Evolutionary conservation across 139 green algal species (phyloP), one percentile per base, ranked within the genome.

Genomic region (Chlamydomonas schloesseri): DNA sequence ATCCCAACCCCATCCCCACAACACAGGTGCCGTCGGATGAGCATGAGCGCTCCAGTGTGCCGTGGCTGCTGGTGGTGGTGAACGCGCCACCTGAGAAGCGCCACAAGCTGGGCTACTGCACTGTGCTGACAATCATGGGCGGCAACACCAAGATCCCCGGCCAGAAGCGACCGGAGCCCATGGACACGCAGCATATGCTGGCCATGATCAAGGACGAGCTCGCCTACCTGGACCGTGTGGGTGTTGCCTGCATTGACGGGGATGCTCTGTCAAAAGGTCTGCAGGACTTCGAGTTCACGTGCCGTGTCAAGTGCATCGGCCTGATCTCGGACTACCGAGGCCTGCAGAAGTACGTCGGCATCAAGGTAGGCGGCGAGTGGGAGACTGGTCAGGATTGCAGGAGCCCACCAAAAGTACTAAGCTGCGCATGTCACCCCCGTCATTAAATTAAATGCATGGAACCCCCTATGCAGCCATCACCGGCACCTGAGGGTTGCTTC

Each of bases 91-190:
- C 71, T 9, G 71, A 76, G 0, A 76, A 76, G 18, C 71, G 71
- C 18, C 71, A 76, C 28, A 42, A 60, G 42, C 71, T 76, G 8
- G 71, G 71, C 37, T 76, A 60, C 42, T 34, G 23, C 14, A 24
- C 37, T 1, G 42, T 76, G 37, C 71, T 76, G 37, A 33, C 37
- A 2, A 21, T 76, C 18, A 47, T 76, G 1, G 71, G 71, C 23
- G 71, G 71, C 23, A 76, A 76, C 71, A 42, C 60, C 37, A 76
- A 76, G 71, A 23, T 42, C 6, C 71, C 71, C 2, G 71, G 71
- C 3, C 4, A 4, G 4, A 23, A 71, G 29, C 6, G 5, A 8
- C n/a, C 65, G 18, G 13, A 21, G 9, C 65, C n/a, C n/a, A n/a
- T 28, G n/a, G 23, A 71, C 65, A n/a, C n/a, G n/a, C 20, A 37